A percentile compares a stretch with the other conserved stretches of the same genome.
phyloP scores from a whole-genome alignment of 441 rosid genomes.

The Adansonia grandidieri region DNA sequence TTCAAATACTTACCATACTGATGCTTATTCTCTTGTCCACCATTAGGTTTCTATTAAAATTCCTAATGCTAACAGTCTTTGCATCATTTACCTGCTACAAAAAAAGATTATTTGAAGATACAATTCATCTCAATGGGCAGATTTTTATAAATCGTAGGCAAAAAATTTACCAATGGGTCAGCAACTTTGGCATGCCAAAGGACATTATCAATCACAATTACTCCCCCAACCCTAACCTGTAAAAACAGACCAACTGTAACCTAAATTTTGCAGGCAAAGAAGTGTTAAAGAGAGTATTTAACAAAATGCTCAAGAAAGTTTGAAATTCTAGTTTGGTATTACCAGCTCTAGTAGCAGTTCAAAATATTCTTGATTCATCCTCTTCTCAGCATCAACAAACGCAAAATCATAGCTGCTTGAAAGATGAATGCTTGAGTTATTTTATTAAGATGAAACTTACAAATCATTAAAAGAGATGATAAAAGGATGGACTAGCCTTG shows the following conservation, averaged over 20 bases:
- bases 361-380: constrained; percentile 86
- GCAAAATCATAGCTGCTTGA: constrained; percentile 85
- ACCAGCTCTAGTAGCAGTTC: constrained; percentile 85
- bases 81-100: constrained; percentile 65
- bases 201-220: constrained; percentile 85
- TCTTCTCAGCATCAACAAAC: constrained; percentile 92
- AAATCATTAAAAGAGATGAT: background rate
- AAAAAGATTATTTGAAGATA: constrained; percentile 7
- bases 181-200: constrained; percentile 96
- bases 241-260: constrained; percentile 24
- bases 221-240: constrained; percentile 84
- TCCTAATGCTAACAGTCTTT: constrained; percentile 73
- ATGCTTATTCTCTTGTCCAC: constrained; percentile 73
- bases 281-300: background rate
- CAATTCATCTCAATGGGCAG: constrained; percentile 8
- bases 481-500: background rate
- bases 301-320: background rate
- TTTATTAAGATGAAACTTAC: constrained; percentile 14
- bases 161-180: constrained; percentile 64
- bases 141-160: constrained; percentile 14
- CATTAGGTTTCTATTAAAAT: constrained; percentile 70
- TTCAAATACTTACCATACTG: constrained; percentile 63
- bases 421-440: constrained; percentile 17
- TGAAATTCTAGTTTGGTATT: constrained; percentile 35
- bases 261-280: constrained; percentile 23